Base-by-base conservation (phyloP, 139 green algal species). In the Diplosphaera chodatii region DNA sequence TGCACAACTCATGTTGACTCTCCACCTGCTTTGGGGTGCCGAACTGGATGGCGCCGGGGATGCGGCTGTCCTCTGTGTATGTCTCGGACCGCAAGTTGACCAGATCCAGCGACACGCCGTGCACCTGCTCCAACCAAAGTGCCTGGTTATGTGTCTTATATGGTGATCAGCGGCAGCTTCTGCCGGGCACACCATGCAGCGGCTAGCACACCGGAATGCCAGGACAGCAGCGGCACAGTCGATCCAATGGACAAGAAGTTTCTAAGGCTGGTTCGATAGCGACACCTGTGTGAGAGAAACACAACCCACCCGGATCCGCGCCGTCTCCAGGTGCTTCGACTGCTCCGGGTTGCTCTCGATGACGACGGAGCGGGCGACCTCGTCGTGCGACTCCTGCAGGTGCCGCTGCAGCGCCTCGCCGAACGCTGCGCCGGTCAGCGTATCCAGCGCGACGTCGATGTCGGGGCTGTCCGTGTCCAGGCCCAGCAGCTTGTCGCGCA, bases 311-410 rank as follows among this genome's bases (percentile, higher is more conserved):
- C 10, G 8, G 37, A 98, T 96, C 56, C 87, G 86, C 3, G 95
- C 95, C 22, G 95, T 99, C 79, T 99, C 95, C 73, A 99, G 79
- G 78, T 99, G 95, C 87, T 99, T 99, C 25, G 87, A 96, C 80
- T 99, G 96, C 23, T 98, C 93, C 0, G 95, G 95, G 71, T 99
- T 99, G 76, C 76, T 86, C 64, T 91, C 82, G 32, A 99, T 96
- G 28, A 98, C 91, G 1, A 86, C 93, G 21, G 93, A 73, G n/a
- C 76, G 70, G 62, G 76, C 71, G 23, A 65, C 76, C 16, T 68
- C 20, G 40, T 66, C 70, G 66, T 77, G 64, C 55, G 70, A 41
- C 78, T 67, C 66, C 22, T 48, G 10, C 37, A 48, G 37, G 37
- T 48, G 37, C 37, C 10, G 10, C 37, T 48, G 37, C 37, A 48